Base-by-base conservation (phyloP, 2,329 filamentous ascomycete genomes). In the Alternaria triticimaculans region DNA sequence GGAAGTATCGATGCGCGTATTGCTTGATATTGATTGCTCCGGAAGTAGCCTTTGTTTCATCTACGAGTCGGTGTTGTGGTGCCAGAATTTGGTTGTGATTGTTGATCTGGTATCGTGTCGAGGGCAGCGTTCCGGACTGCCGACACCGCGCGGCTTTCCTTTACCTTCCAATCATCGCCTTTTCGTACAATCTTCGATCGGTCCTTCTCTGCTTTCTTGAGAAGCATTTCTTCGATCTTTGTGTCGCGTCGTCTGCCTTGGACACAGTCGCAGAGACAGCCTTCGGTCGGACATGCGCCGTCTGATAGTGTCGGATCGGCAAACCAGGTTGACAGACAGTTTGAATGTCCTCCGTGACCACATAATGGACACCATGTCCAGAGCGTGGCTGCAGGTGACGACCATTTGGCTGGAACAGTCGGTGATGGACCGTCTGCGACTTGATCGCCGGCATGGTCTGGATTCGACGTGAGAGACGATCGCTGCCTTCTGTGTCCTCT, bases 351-450 rank as follows among this genome's bases (percentile, higher is more conserved):
- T 43, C 85, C 84, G 69, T 90, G 88, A 5, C 87, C 87, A 74
- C 88, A 90, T 12, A 85, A 80, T 69, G 88, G 82, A 74, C 88
- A 90, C 80, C 84, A 85, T 6, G 84, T 83, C 83, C 84, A 88
- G 20, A 88, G 80, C 7, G 72, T 74, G 45, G 78, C 69, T 51
- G 71, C 66, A 60, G 76, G 66, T 65, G 60, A 73, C n/a, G 37
- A 69, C 66, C 64, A 70, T 11, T 55, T 66, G 54, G 62, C 71
- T 50, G 64, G 78, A 30, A 59, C 62, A 28, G 56, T 72, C 61
- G 69, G 78, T 62, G 65, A 79, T 18, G 63, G 53, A 6, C 25
- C 63, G 48, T 66, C 62, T 12, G 69, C 63, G 26, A 55, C 76
- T 63, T 23, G 67, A 49, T 65, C 57, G 18, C 46, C 44, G 14